Percentiles rank a stretch among this genome's conserved stretches.
These are phyloP conservation scores for Aspergillus brasiliensis DNA, from an alignment of 2,329 filamentous ascomycete genomes.

Conservation along the genomic window DNA sequence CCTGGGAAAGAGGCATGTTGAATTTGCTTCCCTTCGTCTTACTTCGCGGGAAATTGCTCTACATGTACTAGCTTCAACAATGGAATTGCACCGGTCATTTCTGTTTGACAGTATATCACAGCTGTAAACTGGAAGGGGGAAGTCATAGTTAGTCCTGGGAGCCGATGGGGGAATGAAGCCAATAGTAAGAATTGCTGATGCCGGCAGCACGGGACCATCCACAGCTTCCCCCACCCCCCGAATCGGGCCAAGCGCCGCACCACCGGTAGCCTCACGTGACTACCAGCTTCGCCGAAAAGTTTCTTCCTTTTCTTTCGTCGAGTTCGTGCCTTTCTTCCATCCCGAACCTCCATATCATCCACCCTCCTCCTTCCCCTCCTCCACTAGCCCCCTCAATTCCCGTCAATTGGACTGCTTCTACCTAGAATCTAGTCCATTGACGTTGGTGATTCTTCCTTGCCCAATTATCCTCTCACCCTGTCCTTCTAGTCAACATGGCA, in stretches of 20 bases:
- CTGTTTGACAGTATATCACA: too few relatives aligned
- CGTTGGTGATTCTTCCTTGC: neutral
- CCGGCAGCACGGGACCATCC: too few relatives aligned
- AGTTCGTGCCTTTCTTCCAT: constrained; percentile 11
- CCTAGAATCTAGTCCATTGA: constrained; percentile 3
- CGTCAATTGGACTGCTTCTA: constrained; percentile 21
- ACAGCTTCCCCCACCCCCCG: neutral
- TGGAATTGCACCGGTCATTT: neutral
- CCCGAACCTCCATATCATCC: neutral
- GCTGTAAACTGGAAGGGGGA: neutral
- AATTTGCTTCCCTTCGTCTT: neutral
- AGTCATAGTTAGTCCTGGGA: neutral
- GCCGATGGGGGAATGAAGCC: neutral
- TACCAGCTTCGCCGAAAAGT: constrained; percentile 28
- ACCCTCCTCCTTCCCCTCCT: constrained; percentile 15
- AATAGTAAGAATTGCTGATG: too few relatives aligned
- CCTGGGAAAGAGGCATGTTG: constrained; percentile 1
- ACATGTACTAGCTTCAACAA: neutral
- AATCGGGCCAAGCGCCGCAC: neutral
- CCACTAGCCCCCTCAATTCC: constrained; percentile 1
- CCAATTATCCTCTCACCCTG: neutral
- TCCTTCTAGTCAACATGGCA: constrained; percentile 31
- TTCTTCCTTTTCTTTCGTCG: constrained; percentile 27
- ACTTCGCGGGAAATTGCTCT: neutral
- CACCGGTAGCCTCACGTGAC: constrained; percentile 14